Evolutionary conservation across 2,329 filamentous ascomycete species (phyloP), one percentile per base, ranked within the genome.

Genomic region (Aureobasidium leucospermi): DNA sequence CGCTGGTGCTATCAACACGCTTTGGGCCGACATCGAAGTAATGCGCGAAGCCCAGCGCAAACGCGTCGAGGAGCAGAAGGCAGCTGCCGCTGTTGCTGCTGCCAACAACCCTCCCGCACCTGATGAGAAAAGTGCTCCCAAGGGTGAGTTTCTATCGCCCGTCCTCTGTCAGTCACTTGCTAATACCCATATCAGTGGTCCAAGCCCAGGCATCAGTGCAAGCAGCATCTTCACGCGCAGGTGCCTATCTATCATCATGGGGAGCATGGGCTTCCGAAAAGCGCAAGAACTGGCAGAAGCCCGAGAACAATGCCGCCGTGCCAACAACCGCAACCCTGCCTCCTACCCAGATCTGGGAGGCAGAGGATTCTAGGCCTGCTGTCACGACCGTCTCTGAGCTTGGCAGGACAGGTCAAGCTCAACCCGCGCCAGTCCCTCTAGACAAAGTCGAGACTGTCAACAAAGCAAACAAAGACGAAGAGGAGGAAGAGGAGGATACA

Each of bases 21-120:
- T 97, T 31, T 97, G 95, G 79, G 84, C 90, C 0, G 93, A 97
- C 66, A 89, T 97, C 74, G 93, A 97, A 72, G 77, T 84, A 2
- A 82, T 90, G 74, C 81, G 89, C 13, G 89, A 92, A 74, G 82
- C 84, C 15, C 88, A 92, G 71, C 79, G 84, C 60, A 85, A 83
- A 67, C 78, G 79, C 53, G 76, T 80, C 5, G 84, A 87, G 61
- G 81, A 87, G 67, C 73, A 76, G 49, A 75, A 76, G 64, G 74
- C 69, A 69, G 65, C 67, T 7, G 62, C 68, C 5, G 58, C 58
- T 11, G 74, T 69, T 70, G 65, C 67, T 7, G 62, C 68, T 6
- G 58, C 58, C 13, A 60, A 55, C n/a, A 56, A 57, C 10, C 48
- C 62, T 19, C 45, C 47, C 49, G 45, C 59, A 61, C 52, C 36